Conservation (phyloP, 306 rosid genomes). For the Acacia crassicarpa region DNA sequence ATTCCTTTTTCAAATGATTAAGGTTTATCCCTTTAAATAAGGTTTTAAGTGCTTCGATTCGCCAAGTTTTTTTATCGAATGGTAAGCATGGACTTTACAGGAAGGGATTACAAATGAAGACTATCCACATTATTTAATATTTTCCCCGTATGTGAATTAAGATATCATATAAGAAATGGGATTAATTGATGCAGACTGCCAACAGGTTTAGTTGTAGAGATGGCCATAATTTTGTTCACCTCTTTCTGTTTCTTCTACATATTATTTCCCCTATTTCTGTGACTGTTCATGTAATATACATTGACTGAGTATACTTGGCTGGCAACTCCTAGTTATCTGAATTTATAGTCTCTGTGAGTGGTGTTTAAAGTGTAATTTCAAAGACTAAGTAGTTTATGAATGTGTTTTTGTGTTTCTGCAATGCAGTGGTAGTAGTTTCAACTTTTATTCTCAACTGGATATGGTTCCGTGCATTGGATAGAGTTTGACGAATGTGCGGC, state of each 20-base stretch:
- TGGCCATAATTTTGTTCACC: not conserved
- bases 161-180: too few species aligned
- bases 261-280: not conserved
- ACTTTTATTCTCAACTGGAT: slow-evolving; percentile 3
- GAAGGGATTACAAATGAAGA: not conserved
- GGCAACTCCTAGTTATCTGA: not conserved
- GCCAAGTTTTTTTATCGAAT: not conserved
- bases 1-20: not conserved
- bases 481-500: not conserved
- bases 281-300: too few species aligned
- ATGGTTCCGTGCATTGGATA: not conserved
- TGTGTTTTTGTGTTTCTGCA: slow-evolving; percentile 4
- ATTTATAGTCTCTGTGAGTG: not conserved
- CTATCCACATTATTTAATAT: not conserved
- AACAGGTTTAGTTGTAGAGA: too few species aligned
- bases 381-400: not conserved
- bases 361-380: not conserved
- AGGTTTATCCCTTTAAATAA: not conserved
- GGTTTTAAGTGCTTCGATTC: not conserved
- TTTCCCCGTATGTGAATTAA: too few species aligned
- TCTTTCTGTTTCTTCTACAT: not conserved
- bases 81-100: not conserved
- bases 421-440: not conserved
- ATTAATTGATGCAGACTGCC: too few species aligned
- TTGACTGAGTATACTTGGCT: not conserved